Conservation (phyloP, 805 yeast genomes). For the Wickerhamomyces silvicola region DNA sequence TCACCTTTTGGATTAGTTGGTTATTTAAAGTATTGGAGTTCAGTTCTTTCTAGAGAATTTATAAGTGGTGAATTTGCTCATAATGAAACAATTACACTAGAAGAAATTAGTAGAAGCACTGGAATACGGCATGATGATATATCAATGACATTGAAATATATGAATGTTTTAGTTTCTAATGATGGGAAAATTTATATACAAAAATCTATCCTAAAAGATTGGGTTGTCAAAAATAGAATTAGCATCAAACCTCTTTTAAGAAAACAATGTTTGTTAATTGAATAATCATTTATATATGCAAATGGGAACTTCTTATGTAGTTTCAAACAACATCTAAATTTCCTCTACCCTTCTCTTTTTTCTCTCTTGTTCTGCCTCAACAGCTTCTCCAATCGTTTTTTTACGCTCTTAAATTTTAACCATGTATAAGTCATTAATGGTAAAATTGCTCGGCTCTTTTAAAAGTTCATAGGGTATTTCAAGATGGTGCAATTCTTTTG, state of each 20-base stretch:
- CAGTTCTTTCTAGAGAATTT: constrained; percentile 38
- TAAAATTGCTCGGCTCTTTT: constrained; percentile 3
- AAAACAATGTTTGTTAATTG: constrained; percentile 6
- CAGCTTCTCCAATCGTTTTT: constrained; percentile 72
- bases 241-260: constrained; percentile 10
- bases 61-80: constrained; percentile 33
- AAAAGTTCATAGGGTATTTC: constrained; percentile 18
- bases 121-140: constrained; percentile 63
- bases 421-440: constrained; percentile 37
- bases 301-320: constrained; percentile 6
- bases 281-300: neutral
- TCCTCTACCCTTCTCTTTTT: constrained; percentile 66
- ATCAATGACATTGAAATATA: constrained; percentile 48
- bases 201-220: constrained; percentile 7
- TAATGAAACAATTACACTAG: constrained; percentile 32
- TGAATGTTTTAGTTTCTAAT: constrained; percentile 37
- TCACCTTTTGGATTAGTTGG: constrained; percentile 74
- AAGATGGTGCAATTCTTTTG: constrained; percentile 6
- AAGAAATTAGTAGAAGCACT: constrained; percentile 45
- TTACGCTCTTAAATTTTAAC: constrained; percentile 81
- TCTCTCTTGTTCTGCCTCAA: constrained; percentile 70
- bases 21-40: constrained; percentile 73
- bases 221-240: constrained; percentile 14
- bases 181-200: constrained; percentile 14
- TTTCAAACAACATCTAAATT: constrained; percentile 59